A percentile compares a stretch with the other conserved stretches of the same genome.
These are phyloP conservation scores for Coniochaeta ligniaria DNA, from an alignment of 2,329 filamentous ascomycete species.

Conservation along the genomic window DNA sequence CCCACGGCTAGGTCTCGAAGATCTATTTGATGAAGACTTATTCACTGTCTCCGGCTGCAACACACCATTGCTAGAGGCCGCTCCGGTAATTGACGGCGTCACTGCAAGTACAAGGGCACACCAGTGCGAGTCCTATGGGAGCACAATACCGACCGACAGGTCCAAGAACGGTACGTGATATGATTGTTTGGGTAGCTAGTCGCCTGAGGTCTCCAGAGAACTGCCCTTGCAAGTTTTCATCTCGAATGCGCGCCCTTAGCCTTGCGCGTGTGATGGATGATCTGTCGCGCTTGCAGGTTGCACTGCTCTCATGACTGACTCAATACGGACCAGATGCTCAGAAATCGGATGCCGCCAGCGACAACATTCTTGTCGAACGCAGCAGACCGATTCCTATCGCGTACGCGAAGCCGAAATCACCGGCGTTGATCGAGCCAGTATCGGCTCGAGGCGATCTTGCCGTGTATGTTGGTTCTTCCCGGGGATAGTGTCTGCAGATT, in stretches of 20 bases:
- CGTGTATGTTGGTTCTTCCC: slow-evolving; percentile 36
- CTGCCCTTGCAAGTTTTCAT: neutral
- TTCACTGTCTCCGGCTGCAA: neutral
- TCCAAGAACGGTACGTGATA: neutral
- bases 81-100: neutral
- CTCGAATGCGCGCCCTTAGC: neutral
- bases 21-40: neutral
- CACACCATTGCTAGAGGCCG: neutral
- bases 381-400: slow-evolving; percentile 6
- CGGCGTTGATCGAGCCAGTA: slow-evolving; percentile 32
- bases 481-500: neutral
- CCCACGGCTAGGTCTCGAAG: neutral
- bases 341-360: neutral
- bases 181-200: neutral
- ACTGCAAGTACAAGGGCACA: neutral
- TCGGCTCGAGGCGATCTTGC: slow-evolving; percentile 51
- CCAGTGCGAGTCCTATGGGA: neutral
- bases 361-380: neutral
- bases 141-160: neutral
- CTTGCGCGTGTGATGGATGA: neutral
- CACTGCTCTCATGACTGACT: neutral
- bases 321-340: neutral
- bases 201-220: neutral
- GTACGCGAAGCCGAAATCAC: slow-evolving; percentile 1
- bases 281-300: neutral